Conservation (phyloP, 108 stramenopile genomes). For the Chaetoceros muelleri region DNA sequence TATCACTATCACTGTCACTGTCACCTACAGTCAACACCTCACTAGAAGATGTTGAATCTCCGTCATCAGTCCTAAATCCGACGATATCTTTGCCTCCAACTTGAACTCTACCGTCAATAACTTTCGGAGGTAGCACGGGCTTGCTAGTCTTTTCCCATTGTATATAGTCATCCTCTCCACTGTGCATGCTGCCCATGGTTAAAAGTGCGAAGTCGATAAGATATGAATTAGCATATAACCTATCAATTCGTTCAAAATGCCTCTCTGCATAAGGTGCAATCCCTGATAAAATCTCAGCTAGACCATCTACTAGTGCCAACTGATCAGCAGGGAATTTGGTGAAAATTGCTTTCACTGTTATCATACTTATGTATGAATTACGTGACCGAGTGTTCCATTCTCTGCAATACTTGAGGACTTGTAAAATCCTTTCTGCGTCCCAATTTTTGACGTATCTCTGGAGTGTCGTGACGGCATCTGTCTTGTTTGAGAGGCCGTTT, state of each 20-base stretch:
- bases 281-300: slow-evolving; percentile 68
- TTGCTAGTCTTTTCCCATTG: slow-evolving; percentile 49
- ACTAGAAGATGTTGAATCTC: slow-evolving; percentile 21
- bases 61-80: slow-evolving; percentile 16
- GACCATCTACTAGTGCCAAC: slow-evolving; percentile 40
- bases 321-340: slow-evolving; percentile 52
- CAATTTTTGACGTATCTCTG: slow-evolving; percentile 56
- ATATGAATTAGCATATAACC: slow-evolving; percentile 54
- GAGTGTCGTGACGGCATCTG: slow-evolving; percentile 32
- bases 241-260: slow-evolving; percentile 79
- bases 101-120: slow-evolving; percentile 62
- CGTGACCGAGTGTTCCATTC: slow-evolving; percentile 84
- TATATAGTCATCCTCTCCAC: slow-evolving; percentile 26
- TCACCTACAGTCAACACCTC: slow-evolving; percentile 73
- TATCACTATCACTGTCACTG: slow-evolving; percentile 33
- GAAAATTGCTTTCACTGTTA: slow-evolving; percentile 55
- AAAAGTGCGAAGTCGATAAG: slow-evolving; percentile 63
- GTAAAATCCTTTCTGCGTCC: slow-evolving; percentile 41
- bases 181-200: slow-evolving; percentile 57
- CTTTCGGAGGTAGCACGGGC: slow-evolving; percentile 59
- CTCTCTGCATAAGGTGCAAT: slow-evolving; percentile 78
- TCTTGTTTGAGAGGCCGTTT: slow-evolving; percentile 33
- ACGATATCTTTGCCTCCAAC: slow-evolving; percentile 57
- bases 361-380: slow-evolving; percentile 68
- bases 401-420: slow-evolving; percentile 79